These are phyloP conservation scores for Crithidia thermophila DNA, from an alignment of 208 protist species.

Conservation along the genomic window DNA sequence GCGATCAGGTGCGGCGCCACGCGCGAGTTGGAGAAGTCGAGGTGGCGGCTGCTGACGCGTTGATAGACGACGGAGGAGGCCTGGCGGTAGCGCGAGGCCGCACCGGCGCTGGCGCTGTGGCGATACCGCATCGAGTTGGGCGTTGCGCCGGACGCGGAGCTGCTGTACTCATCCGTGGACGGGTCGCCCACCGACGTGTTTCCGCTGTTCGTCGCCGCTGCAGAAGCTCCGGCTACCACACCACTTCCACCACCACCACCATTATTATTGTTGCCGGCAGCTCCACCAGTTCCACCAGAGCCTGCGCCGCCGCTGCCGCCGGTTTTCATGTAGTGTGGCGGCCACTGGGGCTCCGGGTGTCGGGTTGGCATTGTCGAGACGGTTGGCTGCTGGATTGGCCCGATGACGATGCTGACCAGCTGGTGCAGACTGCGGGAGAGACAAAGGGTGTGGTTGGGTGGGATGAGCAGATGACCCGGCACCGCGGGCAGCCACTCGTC, in stretches of 20 bases:
- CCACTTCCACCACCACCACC: neutral
- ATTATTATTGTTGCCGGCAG: neutral
- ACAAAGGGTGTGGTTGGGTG: constrained; percentile 42
- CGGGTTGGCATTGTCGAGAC: constrained; percentile 61
- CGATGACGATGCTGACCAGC: constrained; percentile 76
- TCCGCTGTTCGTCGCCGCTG: neutral
- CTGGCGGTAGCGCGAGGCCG: constrained; percentile 19
- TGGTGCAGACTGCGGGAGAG: constrained; percentile 68
- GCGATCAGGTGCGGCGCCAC: constrained; percentile 61
- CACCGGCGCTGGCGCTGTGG: neutral
- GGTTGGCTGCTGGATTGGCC: constrained; percentile 81
- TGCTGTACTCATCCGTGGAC: constrained; percentile 80
- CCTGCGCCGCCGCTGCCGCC: constrained; percentile 5
- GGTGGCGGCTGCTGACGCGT: constrained; percentile 63
- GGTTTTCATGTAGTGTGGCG: constrained; percentile 60
- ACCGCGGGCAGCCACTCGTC: constrained; percentile 46
- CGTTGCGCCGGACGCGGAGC: constrained; percentile 46
- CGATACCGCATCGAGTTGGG: constrained; percentile 25
- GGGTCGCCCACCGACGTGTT: constrained; percentile 5
- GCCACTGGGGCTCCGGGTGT: constrained; percentile 81
- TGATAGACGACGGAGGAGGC: constrained; percentile 68
- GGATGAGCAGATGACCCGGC: constrained; percentile 47
- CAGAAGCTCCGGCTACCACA: too few species aligned
- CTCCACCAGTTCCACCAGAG: too few species aligned
- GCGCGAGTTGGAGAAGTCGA: constrained; percentile 51